Conservation (phyloP, 352 stramenopile species). For the Phytophthora syringae region DNA sequence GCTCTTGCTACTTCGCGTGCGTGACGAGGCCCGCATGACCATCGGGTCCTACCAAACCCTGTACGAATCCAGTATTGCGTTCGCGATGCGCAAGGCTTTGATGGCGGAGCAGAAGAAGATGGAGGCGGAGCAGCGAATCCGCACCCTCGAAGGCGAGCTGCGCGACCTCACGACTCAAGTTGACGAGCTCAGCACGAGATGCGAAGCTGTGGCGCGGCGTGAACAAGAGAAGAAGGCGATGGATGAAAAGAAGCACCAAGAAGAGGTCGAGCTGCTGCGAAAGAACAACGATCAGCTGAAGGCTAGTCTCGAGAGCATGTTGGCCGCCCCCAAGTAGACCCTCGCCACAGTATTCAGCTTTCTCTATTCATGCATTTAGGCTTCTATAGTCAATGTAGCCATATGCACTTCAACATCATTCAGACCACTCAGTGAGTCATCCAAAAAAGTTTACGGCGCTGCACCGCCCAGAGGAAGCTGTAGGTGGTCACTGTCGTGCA, state of each 20-base stretch:
- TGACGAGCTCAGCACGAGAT: slow-evolving; percentile 70
- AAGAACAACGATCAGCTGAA: slow-evolving; percentile 93
- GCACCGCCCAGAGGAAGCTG: too few species aligned
- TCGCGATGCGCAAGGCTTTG: slow-evolving; percentile 94
- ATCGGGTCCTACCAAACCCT: slow-evolving; percentile 93
- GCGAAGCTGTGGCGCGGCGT: slow-evolving; percentile 61
- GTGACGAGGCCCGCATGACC: slow-evolving; percentile 93
- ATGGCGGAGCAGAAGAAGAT: slow-evolving; percentile 93
- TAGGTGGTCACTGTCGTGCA: too few species aligned
- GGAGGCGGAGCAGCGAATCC: slow-evolving; percentile 86
- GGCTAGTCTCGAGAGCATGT: slow-evolving; percentile 88
- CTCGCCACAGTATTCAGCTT: not conserved
- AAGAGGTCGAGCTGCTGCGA: slow-evolving; percentile 87
- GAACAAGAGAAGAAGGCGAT: slow-evolving; percentile 69
- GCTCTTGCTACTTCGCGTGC: slow-evolving; percentile 88
- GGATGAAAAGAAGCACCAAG: slow-evolving; percentile 88
- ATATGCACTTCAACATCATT: too few species aligned
- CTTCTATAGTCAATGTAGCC: slow-evolving; percentile 19
- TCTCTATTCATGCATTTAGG: slow-evolving; percentile 26
- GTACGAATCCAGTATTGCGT: slow-evolving; percentile 93
- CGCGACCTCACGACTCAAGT: slow-evolving; percentile 84
- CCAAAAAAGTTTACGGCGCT: too few species aligned
- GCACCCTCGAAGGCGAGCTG: slow-evolving; percentile 76
- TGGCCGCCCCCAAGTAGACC: slow-evolving; percentile 65
- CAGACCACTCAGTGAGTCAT: too few species aligned